Conservation (phyloP, 139 green algal genomes). For the Chlamydomonas sp. region DNA sequence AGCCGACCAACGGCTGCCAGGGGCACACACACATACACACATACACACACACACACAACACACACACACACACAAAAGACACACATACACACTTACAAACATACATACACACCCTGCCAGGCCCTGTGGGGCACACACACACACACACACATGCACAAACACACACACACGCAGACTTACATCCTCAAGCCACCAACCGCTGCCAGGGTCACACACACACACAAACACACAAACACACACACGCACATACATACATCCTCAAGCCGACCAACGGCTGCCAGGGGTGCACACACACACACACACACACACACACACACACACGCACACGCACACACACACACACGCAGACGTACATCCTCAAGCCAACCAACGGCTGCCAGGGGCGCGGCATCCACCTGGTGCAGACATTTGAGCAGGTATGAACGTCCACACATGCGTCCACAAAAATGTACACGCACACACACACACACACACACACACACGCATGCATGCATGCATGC, state of each 20-base stretch:
- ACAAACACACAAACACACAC: too few species aligned
- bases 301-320: too few species aligned
- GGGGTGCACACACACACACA: too few species aligned
- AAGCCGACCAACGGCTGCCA: constrained; percentile 36
- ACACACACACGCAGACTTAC: too few species aligned
- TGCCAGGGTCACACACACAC: too few species aligned
- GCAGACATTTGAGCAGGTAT: constrained; percentile 34
- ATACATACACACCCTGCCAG: neutral
- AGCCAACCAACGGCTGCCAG: constrained; percentile 35
- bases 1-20: constrained; percentile 32
- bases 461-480: too few species aligned
- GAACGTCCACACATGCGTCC: neutral
- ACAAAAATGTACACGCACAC: too few species aligned
- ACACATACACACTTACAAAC: neutral
- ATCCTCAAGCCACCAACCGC: neutral
- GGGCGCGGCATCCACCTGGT: constrained; percentile 50
- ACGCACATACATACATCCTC: constrained; percentile 42
- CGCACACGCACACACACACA: neutral
- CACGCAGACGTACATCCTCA: constrained; percentile 46
- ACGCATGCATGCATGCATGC: too few species aligned
- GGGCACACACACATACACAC: constrained; percentile 44
- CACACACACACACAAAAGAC: too few species aligned
- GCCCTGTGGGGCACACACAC: too few species aligned
- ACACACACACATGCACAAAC: too few species aligned
- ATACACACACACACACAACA: neutral